phyloP scores from a whole-genome alignment of 352 stramenopile species.

The Blastocystis sp. region DNA sequence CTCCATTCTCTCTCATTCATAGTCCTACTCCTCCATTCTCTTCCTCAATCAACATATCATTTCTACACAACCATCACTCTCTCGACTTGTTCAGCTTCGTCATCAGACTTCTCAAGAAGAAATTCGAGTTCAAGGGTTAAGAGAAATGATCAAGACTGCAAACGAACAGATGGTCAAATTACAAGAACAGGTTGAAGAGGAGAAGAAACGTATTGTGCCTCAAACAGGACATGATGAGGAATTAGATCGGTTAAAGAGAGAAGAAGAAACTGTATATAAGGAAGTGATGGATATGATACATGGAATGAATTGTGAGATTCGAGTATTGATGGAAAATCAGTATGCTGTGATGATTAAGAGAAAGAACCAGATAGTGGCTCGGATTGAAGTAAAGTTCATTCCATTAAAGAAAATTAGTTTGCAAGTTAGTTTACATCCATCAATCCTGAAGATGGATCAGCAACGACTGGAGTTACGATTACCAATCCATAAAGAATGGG shows the following conservation, averaged over 20 bases:
- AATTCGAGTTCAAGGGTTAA: not conserved
- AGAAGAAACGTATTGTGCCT: not conserved
- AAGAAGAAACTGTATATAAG: not conserved
- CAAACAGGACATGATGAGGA: not conserved
- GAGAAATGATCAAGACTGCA: not conserved
- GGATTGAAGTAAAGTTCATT: not conserved
- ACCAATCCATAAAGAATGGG: not conserved
- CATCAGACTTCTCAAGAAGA: not conserved
- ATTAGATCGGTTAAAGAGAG: not conserved
- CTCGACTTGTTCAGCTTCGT: not conserved
- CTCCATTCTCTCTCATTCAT: not conserved
- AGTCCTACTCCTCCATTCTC: not conserved
- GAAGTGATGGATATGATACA: not conserved
- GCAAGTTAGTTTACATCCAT: not conserved
- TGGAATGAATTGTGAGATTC: not conserved
- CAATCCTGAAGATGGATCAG: not conserved
- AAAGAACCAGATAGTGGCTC: not conserved
- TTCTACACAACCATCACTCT: not conserved
- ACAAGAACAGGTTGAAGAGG: not conserved
- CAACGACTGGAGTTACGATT: conserved; percentile 22
- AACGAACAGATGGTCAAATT: not conserved
- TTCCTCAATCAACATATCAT: not conserved
- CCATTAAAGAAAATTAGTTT: not conserved
- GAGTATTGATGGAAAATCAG: not conserved
- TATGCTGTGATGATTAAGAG: not conserved